Percentiles rank a stretch among this genome's conserved stretches.
These are phyloP conservation scores for Solanum medicagineum DNA, from an alignment of 257 asterid species.

Conservation along the genomic window DNA sequence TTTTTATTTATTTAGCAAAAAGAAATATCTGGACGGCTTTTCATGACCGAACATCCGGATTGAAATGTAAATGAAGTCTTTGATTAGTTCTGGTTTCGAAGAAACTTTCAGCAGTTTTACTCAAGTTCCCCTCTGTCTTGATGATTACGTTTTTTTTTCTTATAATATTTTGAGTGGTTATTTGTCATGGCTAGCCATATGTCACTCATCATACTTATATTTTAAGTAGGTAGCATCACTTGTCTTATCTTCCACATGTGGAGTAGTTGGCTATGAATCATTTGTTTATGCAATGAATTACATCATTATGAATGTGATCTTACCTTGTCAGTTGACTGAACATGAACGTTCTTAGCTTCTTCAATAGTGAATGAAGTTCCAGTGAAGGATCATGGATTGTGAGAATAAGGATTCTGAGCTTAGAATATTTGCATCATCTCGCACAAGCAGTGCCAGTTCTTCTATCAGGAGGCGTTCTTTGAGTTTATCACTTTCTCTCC, in stretches of 20 bases:
- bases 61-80: neutral
- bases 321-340: neutral
- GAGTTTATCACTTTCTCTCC: conserved; percentile 11
- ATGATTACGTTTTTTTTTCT: neutral
- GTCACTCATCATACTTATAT: neutral
- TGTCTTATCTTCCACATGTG: neutral
- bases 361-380: neutral
- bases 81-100: neutral
- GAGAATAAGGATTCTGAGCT: conserved; percentile 21
- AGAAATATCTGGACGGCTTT: neutral
- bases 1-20: neutral
- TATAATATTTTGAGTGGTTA: neutral
- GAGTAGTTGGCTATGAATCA: neutral
- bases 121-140: neutral
- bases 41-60: neutral
- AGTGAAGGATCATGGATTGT: conserved; percentile 24
- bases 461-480: conserved; percentile 36
- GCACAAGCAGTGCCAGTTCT: conserved; percentile 27
- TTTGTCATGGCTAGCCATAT: neutral
- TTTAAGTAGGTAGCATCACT: neutral
- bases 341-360: neutral
- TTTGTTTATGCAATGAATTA: neutral
- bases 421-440: conserved; percentile 30
- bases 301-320: neutral
- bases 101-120: neutral